Conservation (phyloP, 2,329 filamentous ascomycete genomes). For the Alternaria arbusti region DNA sequence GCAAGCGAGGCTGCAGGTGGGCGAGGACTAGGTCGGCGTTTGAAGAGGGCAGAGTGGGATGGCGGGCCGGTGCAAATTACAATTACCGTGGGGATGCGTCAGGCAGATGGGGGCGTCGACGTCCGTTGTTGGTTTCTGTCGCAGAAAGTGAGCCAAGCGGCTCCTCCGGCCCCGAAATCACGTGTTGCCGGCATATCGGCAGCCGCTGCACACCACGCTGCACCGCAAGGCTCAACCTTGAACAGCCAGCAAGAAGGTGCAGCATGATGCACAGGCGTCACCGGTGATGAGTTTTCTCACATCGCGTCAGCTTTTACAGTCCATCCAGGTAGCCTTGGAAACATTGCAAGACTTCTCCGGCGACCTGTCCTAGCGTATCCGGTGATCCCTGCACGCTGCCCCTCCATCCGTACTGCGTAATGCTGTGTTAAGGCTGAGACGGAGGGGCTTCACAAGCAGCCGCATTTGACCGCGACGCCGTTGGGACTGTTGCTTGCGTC, state of each 20-base stretch:
- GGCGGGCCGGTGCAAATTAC: constrained; percentile 31
- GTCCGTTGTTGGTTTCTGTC: constrained; percentile 23
- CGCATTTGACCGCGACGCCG: constrained; percentile 19
- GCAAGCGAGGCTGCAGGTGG: constrained; percentile 9
- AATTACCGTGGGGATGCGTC: constrained; percentile 22
- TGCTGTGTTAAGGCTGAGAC: constrained; percentile 23
- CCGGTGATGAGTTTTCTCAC: not conserved
- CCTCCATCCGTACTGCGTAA: constrained; percentile 25
- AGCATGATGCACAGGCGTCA: not conserved
- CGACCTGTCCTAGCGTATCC: constrained; percentile 12
- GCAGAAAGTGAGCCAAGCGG: constrained; percentile 12
- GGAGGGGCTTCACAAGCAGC: constrained; percentile 17
- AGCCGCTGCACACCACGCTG: not conserved
- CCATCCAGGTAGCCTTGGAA: not conserved
- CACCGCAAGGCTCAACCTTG: not conserved
- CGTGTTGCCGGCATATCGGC: constrained; percentile 7
- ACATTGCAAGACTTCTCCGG: not conserved
- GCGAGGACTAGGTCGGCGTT: constrained; percentile 17
- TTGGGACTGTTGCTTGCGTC: constrained; percentile 7
- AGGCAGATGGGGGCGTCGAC: constrained; percentile 10
- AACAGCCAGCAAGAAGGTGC: not conserved
- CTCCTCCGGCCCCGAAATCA: constrained; percentile 5
- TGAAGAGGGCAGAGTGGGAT: constrained; percentile 27
- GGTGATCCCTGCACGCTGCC: constrained; percentile 18
- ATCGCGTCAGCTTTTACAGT: not conserved